phyloP scores from a whole-genome alignment of 345 rosid species.

The Citrus medica region DNA sequence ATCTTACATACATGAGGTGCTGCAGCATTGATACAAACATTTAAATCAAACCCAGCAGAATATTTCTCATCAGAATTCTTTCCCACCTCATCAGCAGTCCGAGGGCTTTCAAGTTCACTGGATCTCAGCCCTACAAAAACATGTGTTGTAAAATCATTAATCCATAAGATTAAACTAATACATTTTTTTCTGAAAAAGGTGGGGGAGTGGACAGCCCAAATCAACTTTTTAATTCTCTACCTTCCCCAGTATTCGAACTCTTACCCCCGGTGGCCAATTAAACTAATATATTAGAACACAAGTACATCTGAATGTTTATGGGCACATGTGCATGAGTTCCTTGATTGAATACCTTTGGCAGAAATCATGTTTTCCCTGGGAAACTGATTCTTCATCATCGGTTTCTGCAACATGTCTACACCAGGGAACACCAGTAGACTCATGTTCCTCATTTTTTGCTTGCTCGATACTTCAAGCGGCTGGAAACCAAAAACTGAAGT shows the following conservation, averaged over 20 bases:
- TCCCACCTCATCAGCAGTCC: slow-evolving; percentile 12
- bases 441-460: slow-evolving; percentile 50
- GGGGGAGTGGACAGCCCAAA: no score
- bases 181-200: no score
- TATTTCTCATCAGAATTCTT: slow-evolving; percentile 15
- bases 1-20: slow-evolving; percentile 12
- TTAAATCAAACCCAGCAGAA: slow-evolving; percentile 25
- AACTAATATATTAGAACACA: not conserved
- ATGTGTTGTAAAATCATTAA: not conserved
- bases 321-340: not conserved
- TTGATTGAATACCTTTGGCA: slow-evolving; percentile 34
- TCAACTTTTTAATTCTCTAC: no score
- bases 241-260: no score
- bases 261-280: no score
- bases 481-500: slow-evolving; percentile 79
- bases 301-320: not conserved
- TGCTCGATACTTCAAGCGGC: slow-evolving; percentile 43
- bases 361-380: slow-evolving; percentile 19
- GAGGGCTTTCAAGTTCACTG: slow-evolving; percentile 22
- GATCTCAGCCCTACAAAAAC: slow-evolving; percentile 27
- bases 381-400: slow-evolving; percentile 31
- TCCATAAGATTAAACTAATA: not conserved
- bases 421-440: slow-evolving; percentile 87
- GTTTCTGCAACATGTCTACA: slow-evolving; percentile 82
- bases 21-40: slow-evolving; percentile 16